phyloP scores from a whole-genome alignment of 257 asterid species.

The Penstemon newberryi region DNA sequence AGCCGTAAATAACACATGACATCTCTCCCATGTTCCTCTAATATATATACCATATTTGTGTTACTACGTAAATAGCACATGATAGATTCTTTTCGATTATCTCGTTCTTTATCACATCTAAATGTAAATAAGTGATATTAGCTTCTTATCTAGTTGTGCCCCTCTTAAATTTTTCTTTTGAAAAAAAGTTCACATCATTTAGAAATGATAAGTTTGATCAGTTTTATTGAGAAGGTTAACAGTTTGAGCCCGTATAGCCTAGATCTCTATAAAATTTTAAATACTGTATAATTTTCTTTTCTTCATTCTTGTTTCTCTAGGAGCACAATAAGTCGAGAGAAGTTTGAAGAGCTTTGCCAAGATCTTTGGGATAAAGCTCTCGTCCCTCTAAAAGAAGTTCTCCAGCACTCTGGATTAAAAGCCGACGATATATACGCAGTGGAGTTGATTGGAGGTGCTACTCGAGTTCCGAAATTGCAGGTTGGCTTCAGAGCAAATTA shows the following conservation, averaged over 20 bases:
- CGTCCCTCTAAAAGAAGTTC: conserved; percentile 74
- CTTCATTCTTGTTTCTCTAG: conserved; percentile 34
- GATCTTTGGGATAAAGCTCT: conserved; percentile 94
- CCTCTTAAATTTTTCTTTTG: background rate
- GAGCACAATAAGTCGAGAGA: conserved; percentile 96
- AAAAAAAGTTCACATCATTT: no score
- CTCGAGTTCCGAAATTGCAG: conserved; percentile 98
- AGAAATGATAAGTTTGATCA: no score
- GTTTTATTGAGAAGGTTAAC: no score
- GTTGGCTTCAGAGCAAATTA: conserved; percentile 37
- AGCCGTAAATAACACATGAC: background rate
- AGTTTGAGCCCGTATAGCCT: no score
- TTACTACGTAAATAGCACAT: background rate
- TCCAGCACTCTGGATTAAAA: conserved; percentile 70
- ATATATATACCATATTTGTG: background rate
- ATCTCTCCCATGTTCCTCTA: background rate
- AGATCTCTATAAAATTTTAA: no score
- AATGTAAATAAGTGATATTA: conserved; percentile 8
- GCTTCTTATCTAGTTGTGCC: conserved; percentile 6
- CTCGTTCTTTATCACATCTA: conserved; percentile 10
- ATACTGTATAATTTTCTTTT: no score
- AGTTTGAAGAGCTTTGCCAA: conserved; percentile 89
- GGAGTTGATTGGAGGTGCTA: conserved; percentile 99
- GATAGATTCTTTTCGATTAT: background rate
- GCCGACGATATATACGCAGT: conserved; percentile 81